Evolutionary conservation across 352 stramenopile genomes (phyloP).

Genomic region (Pythium sukuiense): DNA sequence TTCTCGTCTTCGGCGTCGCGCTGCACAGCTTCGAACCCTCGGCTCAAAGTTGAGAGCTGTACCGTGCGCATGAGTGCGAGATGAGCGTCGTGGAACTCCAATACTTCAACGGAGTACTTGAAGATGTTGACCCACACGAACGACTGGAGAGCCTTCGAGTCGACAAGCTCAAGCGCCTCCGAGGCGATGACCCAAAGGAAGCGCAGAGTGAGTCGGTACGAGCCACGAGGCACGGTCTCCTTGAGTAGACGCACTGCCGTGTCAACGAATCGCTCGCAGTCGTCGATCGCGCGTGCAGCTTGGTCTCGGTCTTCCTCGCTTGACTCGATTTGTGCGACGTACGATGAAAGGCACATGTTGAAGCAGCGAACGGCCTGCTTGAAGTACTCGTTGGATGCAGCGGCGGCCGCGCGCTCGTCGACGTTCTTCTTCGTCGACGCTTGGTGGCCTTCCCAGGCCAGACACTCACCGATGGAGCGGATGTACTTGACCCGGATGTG

Average conservation of each 20-base stretch:
- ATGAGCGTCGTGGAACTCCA: slow-evolving; percentile 60
- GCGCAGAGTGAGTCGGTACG: slow-evolving; percentile 50
- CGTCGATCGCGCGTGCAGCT: slow-evolving; percentile 23
- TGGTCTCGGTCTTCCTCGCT: slow-evolving; percentile 24
- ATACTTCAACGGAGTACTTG: slow-evolving; percentile 73
- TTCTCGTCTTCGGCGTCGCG: slow-evolving; percentile 14
- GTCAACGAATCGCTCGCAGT: slow-evolving; percentile 61
- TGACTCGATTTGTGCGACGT: slow-evolving; percentile 43
- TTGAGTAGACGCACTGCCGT: slow-evolving; percentile 65
- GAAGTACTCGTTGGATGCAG: slow-evolving; percentile 59
- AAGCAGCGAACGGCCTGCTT: slow-evolving; percentile 74
- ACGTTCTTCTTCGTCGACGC: slow-evolving; percentile 35
- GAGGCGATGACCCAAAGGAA: slow-evolving; percentile 72
- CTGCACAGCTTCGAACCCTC: slow-evolving; percentile 10
- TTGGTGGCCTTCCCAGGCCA: slow-evolving; percentile 59
- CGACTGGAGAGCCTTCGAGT: slow-evolving; percentile 47
- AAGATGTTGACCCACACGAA: slow-evolving; percentile 87
- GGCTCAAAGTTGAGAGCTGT: slow-evolving; percentile 36
- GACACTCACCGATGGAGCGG: slow-evolving; percentile 63
- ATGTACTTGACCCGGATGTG: slow-evolving; percentile 46
- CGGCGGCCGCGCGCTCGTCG: slow-evolving; percentile 14
- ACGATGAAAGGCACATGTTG: slow-evolving; percentile 64
- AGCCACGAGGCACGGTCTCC: slow-evolving; percentile 59
- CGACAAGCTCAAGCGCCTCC: slow-evolving; percentile 42
- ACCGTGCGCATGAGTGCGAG: slow-evolving; percentile 72